Conservation (phyloP, 1,284 basidiomycete genomes). For the Ganoderma leucocontextum region DNA sequence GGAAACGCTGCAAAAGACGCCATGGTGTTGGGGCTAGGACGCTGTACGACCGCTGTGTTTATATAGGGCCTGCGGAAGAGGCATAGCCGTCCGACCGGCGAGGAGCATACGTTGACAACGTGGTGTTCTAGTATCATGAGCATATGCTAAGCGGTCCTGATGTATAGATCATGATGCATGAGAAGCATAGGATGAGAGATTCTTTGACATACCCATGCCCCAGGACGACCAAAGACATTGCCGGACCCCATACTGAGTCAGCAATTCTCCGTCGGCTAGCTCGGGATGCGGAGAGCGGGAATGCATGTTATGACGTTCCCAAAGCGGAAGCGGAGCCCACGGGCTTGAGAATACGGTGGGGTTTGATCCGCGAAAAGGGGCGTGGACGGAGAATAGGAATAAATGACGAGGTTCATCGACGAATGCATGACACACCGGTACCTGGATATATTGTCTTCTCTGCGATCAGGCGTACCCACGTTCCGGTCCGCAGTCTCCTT, state of each 20-base stretch:
- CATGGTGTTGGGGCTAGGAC: neutral
- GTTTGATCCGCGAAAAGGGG: conserved; percentile 1
- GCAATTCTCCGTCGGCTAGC: neutral
- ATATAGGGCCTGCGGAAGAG: neutral
- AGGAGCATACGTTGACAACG: neutral
- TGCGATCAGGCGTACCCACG: neutral
- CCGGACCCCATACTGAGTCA: conserved; percentile 1
- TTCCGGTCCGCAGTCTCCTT: neutral
- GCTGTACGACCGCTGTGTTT: neutral
- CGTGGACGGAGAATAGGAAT: neutral
- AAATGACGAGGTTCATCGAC: neutral
- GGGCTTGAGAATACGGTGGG: neutral
- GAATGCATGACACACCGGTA: neutral
- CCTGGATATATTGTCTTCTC: neutral
- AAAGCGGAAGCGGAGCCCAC: neutral
- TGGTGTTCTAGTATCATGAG: neutral
- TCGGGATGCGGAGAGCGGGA: neutral
- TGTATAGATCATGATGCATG: neutral
- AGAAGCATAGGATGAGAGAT: neutral
- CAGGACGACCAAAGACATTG: neutral
- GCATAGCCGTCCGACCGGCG: neutral
- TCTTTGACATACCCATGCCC: neutral
- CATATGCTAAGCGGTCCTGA: neutral
- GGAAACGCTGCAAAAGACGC: neutral
- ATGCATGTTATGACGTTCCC: neutral